Evolutionary conservation across 768 basidiomycete genomes (phyloP).

Genomic region (Lactarius indigo): DNA sequence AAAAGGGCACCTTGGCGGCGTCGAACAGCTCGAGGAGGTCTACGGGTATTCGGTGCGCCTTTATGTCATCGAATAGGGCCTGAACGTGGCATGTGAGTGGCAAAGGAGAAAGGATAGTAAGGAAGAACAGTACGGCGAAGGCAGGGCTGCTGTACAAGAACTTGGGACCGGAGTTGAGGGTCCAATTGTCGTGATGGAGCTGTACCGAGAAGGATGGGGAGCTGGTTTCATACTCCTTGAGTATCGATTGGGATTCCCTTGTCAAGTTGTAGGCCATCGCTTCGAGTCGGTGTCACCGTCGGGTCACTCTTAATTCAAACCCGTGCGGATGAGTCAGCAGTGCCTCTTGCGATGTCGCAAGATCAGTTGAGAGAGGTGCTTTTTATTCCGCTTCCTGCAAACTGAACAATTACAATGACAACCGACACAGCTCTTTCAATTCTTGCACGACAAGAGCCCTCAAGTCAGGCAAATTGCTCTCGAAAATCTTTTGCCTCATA

Average conservation of each 20-base stretch:
- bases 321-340: conserved; percentile 16
- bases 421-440: conserved; percentile 62
- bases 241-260: conserved; percentile 57
- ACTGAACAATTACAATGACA: not conserved
- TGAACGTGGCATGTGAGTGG: conserved; percentile 31
- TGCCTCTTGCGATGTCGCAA: conserved; percentile 20
- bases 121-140: conserved; percentile 41
- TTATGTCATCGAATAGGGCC: conserved; percentile 81
- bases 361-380: conserved; percentile 27
- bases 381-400: not conserved
- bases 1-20: conserved; percentile 67
- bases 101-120: not conserved
- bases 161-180: conserved; percentile 75
- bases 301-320: not conserved
- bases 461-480: conserved; percentile 86
- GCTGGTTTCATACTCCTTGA: conserved; percentile 51
- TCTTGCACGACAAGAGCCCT: conserved; percentile 82
- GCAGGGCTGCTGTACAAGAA: conserved; percentile 78
- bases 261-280: conserved; percentile 75
- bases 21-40: conserved; percentile 85
- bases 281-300: not conserved
- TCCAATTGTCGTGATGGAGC: conserved; percentile 78
- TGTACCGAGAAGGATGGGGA: conserved; percentile 78
- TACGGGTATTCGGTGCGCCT: conserved; percentile 77
- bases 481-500: conserved; percentile 77